These are phyloP conservation scores for Phytophthora sansomeana DNA, from an alignment of 352 stramenopile species.

Conservation along the genomic window DNA sequence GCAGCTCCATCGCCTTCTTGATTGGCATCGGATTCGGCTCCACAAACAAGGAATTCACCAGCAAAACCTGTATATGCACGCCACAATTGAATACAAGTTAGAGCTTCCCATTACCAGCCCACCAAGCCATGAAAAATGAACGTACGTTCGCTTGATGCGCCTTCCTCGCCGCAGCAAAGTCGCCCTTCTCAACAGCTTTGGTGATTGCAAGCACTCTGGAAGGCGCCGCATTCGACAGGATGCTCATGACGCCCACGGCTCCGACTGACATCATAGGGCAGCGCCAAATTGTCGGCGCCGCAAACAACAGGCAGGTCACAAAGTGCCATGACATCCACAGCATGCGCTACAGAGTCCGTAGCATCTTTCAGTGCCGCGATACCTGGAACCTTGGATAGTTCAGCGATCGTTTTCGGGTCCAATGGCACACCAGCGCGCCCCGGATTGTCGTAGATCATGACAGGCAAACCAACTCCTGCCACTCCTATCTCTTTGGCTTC, in stretches of 20 bases:
- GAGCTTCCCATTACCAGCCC: not conserved
- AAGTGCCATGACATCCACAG: slow-evolving; percentile 80
- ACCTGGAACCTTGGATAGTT: slow-evolving; percentile 90
- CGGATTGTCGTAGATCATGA: slow-evolving; percentile 88
- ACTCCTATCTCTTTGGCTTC: too few species aligned
- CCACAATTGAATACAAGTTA: slow-evolving; percentile 1
- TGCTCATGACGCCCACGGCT: slow-evolving; percentile 88
- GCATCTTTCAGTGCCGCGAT: slow-evolving; percentile 98
- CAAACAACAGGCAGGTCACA: slow-evolving; percentile 91
- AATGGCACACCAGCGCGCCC: slow-evolving; percentile 74
- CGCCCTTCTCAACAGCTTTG: slow-evolving; percentile 68
- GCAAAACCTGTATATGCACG: slow-evolving; percentile 19
- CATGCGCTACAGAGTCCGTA: slow-evolving; percentile 89
- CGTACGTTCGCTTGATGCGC: slow-evolving; percentile 78
- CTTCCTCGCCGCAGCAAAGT: slow-evolving; percentile 69
- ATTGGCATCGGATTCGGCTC: slow-evolving; percentile 84
- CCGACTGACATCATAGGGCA: slow-evolving; percentile 88
- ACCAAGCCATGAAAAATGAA: not conserved
- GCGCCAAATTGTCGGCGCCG: slow-evolving; percentile 85
- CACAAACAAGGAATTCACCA: slow-evolving; percentile 53
- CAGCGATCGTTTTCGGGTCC: slow-evolving; percentile 91
- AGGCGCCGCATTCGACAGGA: slow-evolving; percentile 85
- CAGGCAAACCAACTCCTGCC: slow-evolving; percentile 69
- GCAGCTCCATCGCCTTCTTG: slow-evolving; percentile 78
- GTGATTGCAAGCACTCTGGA: slow-evolving; percentile 81